Conservation (phyloP, 352 stramenopile genomes). For the Pythium rishiriense region DNA sequence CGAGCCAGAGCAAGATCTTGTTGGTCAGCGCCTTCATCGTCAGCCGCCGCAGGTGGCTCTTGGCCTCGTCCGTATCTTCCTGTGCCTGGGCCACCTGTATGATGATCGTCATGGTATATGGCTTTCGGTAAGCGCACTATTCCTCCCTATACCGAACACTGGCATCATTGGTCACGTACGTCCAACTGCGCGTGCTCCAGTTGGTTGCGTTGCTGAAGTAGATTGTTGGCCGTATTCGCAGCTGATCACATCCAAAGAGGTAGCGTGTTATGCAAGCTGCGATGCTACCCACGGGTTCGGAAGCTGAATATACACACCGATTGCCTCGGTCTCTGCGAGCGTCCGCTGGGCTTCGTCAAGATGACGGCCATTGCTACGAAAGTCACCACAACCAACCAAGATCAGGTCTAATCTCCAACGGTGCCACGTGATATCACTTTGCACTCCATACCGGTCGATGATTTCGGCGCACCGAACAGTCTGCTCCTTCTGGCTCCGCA, state of each 20-base stretch:
- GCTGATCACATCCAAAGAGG: constrained; percentile 28
- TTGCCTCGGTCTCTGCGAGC: constrained; percentile 68
- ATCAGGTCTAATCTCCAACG: neutral
- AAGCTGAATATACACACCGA: constrained; percentile 41
- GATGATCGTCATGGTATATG: no score
- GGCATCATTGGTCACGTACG: no score
- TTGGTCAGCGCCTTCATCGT: constrained; percentile 62
- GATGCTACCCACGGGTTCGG: neutral
- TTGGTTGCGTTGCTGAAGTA: constrained; percentile 68
- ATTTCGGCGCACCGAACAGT: constrained; percentile 21
- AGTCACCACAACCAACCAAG: neutral
- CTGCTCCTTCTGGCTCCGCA: constrained; percentile 19
- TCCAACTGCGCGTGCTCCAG: constrained; percentile 62
- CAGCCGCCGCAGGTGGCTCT: constrained; percentile 52
- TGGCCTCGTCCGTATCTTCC: constrained; percentile 63
- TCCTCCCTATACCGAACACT: no score
- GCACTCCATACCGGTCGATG: constrained; percentile 15
- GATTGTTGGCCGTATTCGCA: constrained; percentile 67
- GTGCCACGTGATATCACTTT: neutral
- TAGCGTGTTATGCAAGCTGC: no score
- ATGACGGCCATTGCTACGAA: constrained; percentile 58
- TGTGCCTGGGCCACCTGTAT: constrained; percentile 64
- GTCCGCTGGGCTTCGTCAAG: constrained; percentile 71
- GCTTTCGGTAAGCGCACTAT: neutral
- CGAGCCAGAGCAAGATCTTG: constrained; percentile 53